A percentile compares a stretch with the other conserved stretches of the same genome.
Conservation (phyloP, 139 green algal genomes). For the Penium margaritaceum region DNA sequence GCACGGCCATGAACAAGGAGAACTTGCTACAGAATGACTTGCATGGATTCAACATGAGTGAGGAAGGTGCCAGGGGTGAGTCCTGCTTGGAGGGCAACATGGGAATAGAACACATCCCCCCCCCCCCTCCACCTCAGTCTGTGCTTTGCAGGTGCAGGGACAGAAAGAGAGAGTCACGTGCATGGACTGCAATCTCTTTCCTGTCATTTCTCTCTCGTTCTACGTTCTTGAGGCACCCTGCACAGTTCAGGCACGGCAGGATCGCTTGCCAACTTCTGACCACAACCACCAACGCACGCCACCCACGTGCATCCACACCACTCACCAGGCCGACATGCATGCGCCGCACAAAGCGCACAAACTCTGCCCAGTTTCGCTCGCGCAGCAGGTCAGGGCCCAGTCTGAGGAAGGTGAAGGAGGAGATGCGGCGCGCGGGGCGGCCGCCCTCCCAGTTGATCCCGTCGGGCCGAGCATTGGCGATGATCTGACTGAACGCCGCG, state of each 20-base stretch:
- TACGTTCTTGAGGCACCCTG: too few species aligned
- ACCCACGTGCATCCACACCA: background rate
- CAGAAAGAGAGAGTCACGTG: background rate
- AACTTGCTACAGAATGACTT: too few species aligned
- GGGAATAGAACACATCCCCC: too few species aligned
- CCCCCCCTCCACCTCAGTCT: too few species aligned
- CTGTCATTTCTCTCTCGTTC: background rate
- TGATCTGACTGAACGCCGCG: slow-evolving; percentile 50
- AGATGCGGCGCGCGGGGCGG: slow-evolving; percentile 9
- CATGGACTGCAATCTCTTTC: background rate
- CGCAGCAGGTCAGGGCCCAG: slow-evolving; percentile 34
- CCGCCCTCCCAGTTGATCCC: slow-evolving; percentile 78
- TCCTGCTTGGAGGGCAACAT: background rate
- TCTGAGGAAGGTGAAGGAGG: slow-evolving; percentile 46
- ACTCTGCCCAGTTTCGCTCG: slow-evolving; percentile 42
- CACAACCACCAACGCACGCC: background rate
- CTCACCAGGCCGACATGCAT: slow-evolving; percentile 28
- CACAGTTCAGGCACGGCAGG: too few species aligned
- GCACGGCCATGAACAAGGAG: too few species aligned
- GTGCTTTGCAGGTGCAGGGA: background rate
- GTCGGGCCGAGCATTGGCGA: slow-evolving; percentile 77
- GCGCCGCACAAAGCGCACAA: slow-evolving; percentile 43
- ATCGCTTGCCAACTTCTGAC: background rate
- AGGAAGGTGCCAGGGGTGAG: background rate
- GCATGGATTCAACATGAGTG: too few species aligned